phyloP scores from a whole-genome alignment of 257 asterid species.

The Fraxinus cuspidata region DNA sequence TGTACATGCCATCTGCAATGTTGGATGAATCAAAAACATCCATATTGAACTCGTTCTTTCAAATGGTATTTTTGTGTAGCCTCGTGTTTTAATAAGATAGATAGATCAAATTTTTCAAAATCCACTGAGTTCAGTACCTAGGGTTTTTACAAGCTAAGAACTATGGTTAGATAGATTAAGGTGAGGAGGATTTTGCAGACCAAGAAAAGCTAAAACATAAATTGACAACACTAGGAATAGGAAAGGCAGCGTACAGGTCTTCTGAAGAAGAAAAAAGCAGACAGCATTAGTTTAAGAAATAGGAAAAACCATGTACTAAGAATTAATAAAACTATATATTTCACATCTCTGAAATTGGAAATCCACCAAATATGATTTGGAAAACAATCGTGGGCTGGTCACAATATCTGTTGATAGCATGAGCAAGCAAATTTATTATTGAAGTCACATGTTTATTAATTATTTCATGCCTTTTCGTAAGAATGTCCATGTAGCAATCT shows the following conservation, averaged over 20 bases:
- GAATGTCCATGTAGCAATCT: constrained; percentile 93
- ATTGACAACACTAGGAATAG: not conserved
- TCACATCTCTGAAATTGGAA: not conserved
- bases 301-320: not conserved
- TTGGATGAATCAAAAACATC: not conserved
- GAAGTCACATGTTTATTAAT: not conserved
- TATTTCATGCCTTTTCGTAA: constrained; percentile 72
- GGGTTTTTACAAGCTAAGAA: not conserved
- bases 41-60: not conserved
- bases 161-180: not conserved
- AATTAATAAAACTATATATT: constrained; percentile 13
- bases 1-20: not conserved
- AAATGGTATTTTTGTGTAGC: not conserved
- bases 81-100: not conserved
- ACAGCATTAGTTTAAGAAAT: not conserved
- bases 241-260: not conserved
- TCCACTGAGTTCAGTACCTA: not conserved
- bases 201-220: not conserved
- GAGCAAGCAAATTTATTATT: not conserved
- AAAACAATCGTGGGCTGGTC: constrained; percentile 6
- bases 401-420: not conserved
- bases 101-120: not conserved
- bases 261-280: not conserved
- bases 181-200: not conserved
- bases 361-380: constrained; percentile 5